Evolutionary conservation across 441 rosid species (phyloP).

Genomic region (Dalechampia spathulata): DNA sequence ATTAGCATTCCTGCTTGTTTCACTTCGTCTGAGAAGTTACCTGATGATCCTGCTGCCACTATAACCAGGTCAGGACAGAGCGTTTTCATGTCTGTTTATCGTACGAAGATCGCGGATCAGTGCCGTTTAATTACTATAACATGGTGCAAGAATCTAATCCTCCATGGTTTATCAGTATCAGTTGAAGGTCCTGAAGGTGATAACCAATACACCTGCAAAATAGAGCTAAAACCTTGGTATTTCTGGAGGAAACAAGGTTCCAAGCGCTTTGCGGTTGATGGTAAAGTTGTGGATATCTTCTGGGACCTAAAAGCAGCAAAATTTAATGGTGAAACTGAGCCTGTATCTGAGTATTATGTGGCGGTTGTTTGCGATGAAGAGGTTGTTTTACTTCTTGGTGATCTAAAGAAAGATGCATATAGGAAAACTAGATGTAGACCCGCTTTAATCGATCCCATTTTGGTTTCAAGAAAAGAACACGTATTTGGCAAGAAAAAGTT

Average conservation of each 20-base stretch:
- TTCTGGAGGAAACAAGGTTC: constrained; percentile 52
- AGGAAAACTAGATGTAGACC: constrained; percentile 44
- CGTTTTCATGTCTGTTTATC: constrained; percentile 49
- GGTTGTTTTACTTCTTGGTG: constrained; percentile 40
- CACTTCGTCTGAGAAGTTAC: constrained; percentile 38
- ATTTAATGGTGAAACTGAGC: constrained; percentile 49
- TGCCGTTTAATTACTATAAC: constrained; percentile 44
- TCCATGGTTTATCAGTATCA: constrained; percentile 45
- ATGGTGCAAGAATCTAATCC: constrained; percentile 50
- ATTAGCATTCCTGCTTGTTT: constrained; percentile 63
- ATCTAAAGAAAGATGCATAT: constrained; percentile 49
- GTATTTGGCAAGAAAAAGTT: constrained; percentile 46
- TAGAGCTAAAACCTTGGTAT: constrained; percentile 50
- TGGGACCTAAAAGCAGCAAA: constrained; percentile 49
- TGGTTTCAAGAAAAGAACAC: constrained; percentile 44
- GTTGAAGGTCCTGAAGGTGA: constrained; percentile 31
- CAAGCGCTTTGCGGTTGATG: constrained; percentile 30
- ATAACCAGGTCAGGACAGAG: constrained; percentile 61
- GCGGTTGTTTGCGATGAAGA: constrained; percentile 42
- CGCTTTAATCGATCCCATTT: constrained; percentile 36
- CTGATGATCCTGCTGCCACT: constrained; percentile 36
- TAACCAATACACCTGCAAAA: constrained; percentile 33
- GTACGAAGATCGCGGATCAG: constrained; percentile 53
- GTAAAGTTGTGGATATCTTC: constrained; percentile 30
- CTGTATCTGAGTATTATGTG: constrained; percentile 36